Percentiles rank a stretch among this genome's conserved stretches.
These are phyloP conservation scores for Puccinia novopanici DNA, from an alignment of 1,284 basidiomycete species.

Conservation along the genomic window DNA sequence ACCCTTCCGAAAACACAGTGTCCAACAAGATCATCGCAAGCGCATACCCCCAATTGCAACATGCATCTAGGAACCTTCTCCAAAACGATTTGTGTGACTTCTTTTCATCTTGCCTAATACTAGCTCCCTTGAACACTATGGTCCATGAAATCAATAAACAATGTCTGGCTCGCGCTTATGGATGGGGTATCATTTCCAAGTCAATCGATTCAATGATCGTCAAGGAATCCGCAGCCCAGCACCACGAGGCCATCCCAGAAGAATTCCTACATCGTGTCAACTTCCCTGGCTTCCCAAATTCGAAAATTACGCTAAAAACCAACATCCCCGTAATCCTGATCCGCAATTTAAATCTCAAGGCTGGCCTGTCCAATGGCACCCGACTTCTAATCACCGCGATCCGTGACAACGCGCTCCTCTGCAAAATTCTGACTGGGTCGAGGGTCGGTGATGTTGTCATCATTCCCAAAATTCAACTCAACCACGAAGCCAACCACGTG, in stretches of 20 bases:
- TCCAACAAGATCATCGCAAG: too few relatives aligned
- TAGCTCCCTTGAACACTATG: not conserved
- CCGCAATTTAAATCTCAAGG: not conserved
- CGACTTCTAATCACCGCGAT: not conserved
- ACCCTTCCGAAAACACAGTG: too few relatives aligned
- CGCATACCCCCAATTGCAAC: too few relatives aligned
- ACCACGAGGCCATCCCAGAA: not conserved
- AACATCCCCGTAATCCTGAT: not conserved
- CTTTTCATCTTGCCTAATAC: not conserved
- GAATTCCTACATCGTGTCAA: not conserved
- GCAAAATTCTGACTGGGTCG: constrained; percentile 2
- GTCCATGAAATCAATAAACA: not conserved
- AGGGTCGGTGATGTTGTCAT: not conserved
- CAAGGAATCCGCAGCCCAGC: not conserved
- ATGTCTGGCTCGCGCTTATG: not conserved
- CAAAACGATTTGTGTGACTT: too few relatives aligned
- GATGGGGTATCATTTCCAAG: not conserved
- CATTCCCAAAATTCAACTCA: constrained; percentile 9
- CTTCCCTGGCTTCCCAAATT: not conserved
- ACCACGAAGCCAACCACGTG: not conserved
- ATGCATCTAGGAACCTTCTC: too few relatives aligned
- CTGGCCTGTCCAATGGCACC: not conserved
- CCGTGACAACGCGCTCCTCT: not conserved
- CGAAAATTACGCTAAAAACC: not conserved
- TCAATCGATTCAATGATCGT: not conserved